Evolutionary conservation across 2,329 filamentous ascomycete species (phyloP), one percentile per base, ranked within the genome.

Genomic region (Mollisia scopiformis): DNA sequence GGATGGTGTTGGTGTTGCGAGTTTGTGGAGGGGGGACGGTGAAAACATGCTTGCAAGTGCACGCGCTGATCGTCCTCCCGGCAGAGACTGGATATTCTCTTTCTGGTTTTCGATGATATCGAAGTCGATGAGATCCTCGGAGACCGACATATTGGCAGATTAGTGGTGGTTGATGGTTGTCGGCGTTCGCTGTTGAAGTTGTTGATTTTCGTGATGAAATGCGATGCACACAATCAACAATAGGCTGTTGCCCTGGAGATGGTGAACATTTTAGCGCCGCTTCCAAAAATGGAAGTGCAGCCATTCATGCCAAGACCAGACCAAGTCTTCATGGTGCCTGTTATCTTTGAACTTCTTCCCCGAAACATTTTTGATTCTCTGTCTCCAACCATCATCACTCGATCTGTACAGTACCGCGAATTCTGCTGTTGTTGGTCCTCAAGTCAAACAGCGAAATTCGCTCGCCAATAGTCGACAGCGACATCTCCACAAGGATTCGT

Each of bases 41-140:
- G 93, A 89, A 83, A 92, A 93, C 31, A 92, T 85, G 57, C 93
- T 86, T 30, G 89, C 93, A 55, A 99, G 88, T 57, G 95, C 93
- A 78, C 88, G 91, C 49, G 94, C 95, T 41, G 94, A 98, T 66
- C 95, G 82, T 33, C 89, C 95, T 64, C 92, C 90, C 16, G 94
- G 93, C 13, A 99, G 84, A 23, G 93, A 88, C 76, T 97, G 93
- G 59, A 99, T 97, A 77, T 99, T 99, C 79, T 99, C 95, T 78
- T 99, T 99, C 71, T 97, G 93, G 50, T 86, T 87, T 79, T 99
- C 95, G 77, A 99, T 97, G 65, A 97, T 85, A 71, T 96, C 91
- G 79, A 99, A 98, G 78, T 87, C 79, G 73, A 89, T 86, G 39
- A 86, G 76, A 68, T 88, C 84, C 61, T 75, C 76, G 41, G 75